Evolutionary conservation across 169 alveolate species (phyloP).

Genomic region (Plasmodium vinckei): DNA sequence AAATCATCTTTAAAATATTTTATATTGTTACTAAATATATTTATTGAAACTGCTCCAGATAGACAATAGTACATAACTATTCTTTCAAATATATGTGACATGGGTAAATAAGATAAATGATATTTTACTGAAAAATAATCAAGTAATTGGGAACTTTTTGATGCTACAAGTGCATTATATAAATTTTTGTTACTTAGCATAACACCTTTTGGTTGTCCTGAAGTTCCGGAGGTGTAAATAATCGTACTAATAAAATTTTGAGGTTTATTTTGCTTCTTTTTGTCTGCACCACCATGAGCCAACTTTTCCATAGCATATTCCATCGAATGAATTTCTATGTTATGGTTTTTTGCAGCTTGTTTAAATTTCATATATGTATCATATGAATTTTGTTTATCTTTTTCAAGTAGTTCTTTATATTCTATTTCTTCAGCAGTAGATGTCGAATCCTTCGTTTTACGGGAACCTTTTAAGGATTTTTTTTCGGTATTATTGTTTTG

Average conservation of each 20-base stretch:
- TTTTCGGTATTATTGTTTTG: too few relatives aligned
- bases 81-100: conserved; percentile 97
- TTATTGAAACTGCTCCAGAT: conserved; percentile 9
- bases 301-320: background rate
- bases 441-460: too few relatives aligned
- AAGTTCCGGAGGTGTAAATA: conserved; percentile 98
- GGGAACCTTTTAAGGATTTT: too few relatives aligned
- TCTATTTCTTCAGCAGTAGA: too few relatives aligned
- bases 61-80: conserved; percentile 75
- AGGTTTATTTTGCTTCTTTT: background rate
- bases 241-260: conserved; percentile 90
- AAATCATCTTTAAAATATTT: conserved; percentile 23
- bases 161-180: conserved; percentile 12
- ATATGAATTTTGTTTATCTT: too few relatives aligned
- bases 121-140: background rate
- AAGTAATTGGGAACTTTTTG: background rate
- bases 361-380: too few relatives aligned
- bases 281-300: background rate
- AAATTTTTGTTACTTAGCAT: conserved; percentile 89
- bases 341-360: background rate
- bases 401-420: too few relatives aligned
- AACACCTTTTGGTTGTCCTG: conserved; percentile 98
- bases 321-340: background rate
- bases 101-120: conserved; percentile 94
- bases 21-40: conserved; percentile 42